phyloP scores from a whole-genome alignment of 1,284 basidiomycete genomes.

The Porphyrellus sp. region DNA sequence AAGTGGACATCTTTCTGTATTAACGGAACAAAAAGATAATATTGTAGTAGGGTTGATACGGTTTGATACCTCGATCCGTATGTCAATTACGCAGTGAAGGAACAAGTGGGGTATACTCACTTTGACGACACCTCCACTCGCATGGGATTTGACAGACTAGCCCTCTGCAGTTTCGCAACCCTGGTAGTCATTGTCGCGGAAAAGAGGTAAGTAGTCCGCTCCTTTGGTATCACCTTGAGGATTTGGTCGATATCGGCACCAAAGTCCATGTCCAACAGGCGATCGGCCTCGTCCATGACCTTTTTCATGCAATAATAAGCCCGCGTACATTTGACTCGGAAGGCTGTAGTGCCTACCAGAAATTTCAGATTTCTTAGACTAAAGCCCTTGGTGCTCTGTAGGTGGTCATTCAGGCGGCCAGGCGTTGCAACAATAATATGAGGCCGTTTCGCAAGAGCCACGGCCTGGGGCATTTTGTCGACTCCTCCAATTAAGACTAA shows the following conservation, averaged over 20 bases:
- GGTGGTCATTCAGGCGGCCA: conserved; percentile 90
- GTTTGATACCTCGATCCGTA: conserved; percentile 81
- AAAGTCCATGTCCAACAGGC: conserved; percentile 96
- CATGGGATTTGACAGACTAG: conserved; percentile 94
- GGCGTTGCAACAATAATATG: conserved; percentile 98
- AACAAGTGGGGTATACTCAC: conserved; percentile 43
- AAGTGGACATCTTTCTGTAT: conserved; percentile 92
- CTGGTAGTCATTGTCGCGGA: conserved; percentile 99
- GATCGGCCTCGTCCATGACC: conserved; percentile 97
- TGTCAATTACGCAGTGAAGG: conserved; percentile 4
- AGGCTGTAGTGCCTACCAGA: conserved; percentile 54
- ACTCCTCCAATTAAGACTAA: conserved; percentile 94
- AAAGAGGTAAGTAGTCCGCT: conserved; percentile 94
- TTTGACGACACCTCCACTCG: conserved; percentile 92
- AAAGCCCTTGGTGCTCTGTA: conserved; percentile 99
- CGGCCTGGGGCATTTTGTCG: conserved; percentile 91
- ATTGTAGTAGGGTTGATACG: conserved; percentile 92
- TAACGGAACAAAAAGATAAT: conserved; percentile 93
- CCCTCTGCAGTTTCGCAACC: conserved; percentile 94
- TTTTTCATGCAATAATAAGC: conserved; percentile 33
- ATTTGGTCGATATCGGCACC: conserved; percentile 97
- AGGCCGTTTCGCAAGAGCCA: conserved; percentile 90
- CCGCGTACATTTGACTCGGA: background rate
- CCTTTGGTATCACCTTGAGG: conserved; percentile 91
- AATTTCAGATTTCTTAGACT: conserved; percentile 86